These are phyloP conservation scores for Actinomucor elegans DNA, from an alignment of 371 early-diverging fungal species.

Conservation along the genomic window DNA sequence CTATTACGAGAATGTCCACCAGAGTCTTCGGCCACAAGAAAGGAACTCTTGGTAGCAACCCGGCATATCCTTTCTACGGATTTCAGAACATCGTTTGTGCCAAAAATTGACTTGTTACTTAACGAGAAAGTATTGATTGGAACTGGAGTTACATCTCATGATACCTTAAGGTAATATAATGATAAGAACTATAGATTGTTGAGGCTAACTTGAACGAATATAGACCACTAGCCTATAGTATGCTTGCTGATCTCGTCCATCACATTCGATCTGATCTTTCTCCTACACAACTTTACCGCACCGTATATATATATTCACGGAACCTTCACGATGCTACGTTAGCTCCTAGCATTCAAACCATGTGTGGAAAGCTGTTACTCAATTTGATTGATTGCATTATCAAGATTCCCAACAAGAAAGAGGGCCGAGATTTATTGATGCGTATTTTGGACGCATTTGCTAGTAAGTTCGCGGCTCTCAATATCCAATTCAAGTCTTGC, in stretches of 20 bases:
- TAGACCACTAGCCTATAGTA: slow-evolving; percentile 90
- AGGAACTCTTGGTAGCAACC: slow-evolving; percentile 93
- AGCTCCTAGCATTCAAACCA: slow-evolving; percentile 89
- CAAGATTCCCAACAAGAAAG: slow-evolving; percentile 61
- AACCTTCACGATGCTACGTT: slow-evolving; percentile 91
- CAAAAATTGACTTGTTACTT: slow-evolving; percentile 84
- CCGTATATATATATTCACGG: slow-evolving; percentile 86
- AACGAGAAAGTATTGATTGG: slow-evolving; percentile 93
- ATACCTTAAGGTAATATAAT: slow-evolving; percentile 72
- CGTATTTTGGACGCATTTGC: slow-evolving; percentile 84
- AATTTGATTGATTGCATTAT: slow-evolving; percentile 88
- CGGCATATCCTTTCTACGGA: slow-evolving; percentile 93
- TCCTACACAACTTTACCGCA: slow-evolving; percentile 74
- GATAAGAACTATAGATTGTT: neutral
- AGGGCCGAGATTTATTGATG: slow-evolving; percentile 77
- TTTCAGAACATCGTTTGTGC: slow-evolving; percentile 83
- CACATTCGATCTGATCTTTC: slow-evolving; percentile 87
- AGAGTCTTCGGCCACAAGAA: slow-evolving; percentile 90
- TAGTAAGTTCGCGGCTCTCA: slow-evolving; percentile 74
- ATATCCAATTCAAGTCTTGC: slow-evolving; percentile 57
- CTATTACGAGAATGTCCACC: slow-evolving; percentile 92
- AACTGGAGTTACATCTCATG: slow-evolving; percentile 88
- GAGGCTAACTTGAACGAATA: neutral
- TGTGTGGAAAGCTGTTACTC: slow-evolving; percentile 92
- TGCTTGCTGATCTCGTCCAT: slow-evolving; percentile 95